Percentiles rank a stretch among this genome's conserved stretches.
These are phyloP conservation scores for Cystobasidium pallidum DNA, from an alignment of 1,284 basidiomycete species.

Conservation along the genomic window DNA sequence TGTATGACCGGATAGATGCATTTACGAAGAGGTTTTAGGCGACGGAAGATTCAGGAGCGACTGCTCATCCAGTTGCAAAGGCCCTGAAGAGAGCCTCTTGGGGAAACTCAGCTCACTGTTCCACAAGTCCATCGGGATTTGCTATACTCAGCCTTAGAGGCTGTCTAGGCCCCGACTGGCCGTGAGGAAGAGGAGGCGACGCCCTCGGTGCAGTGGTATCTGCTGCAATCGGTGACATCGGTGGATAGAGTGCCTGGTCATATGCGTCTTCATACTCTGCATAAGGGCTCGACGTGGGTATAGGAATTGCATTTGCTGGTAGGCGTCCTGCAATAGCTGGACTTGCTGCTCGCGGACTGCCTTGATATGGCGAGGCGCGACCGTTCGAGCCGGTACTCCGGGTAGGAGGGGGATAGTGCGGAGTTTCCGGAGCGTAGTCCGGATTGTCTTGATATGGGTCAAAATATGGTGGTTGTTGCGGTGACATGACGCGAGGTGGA, in stretches of 20 bases:
- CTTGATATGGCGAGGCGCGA: conserved; percentile 25
- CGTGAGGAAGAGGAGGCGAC: conserved; percentile 5
- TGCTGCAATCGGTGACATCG: conserved; percentile 7
- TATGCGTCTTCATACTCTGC: conserved; percentile 31
- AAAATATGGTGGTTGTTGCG: conserved; percentile 17
- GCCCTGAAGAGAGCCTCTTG: not conserved
- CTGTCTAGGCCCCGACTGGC: conserved; percentile 2
- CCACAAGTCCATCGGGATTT: conserved; percentile 19
- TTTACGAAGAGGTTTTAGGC: too few relatives aligned
- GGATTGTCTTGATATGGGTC: conserved; percentile 28
- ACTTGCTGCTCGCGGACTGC: not conserved
- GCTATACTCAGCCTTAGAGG: conserved; percentile 31
- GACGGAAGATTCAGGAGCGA: too few relatives aligned
- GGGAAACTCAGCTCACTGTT: not conserved
- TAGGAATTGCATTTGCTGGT: too few relatives aligned
- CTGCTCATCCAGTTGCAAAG: too few relatives aligned
- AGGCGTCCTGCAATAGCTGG: not conserved
- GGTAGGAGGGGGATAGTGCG: conserved; percentile 33
- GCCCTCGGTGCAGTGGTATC: not conserved
- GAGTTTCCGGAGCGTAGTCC: conserved; percentile 13
- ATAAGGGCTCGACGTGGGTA: not conserved
- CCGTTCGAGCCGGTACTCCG: conserved; percentile 10
- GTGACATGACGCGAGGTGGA: conserved; percentile 42
- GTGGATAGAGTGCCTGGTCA: conserved; percentile 4
- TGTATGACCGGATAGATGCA: too few relatives aligned